Evolutionary conservation across 2,329 filamentous ascomycete species (phyloP), one percentile per base, ranked within the genome.

Genomic region (Xylariaceae sp.): DNA sequence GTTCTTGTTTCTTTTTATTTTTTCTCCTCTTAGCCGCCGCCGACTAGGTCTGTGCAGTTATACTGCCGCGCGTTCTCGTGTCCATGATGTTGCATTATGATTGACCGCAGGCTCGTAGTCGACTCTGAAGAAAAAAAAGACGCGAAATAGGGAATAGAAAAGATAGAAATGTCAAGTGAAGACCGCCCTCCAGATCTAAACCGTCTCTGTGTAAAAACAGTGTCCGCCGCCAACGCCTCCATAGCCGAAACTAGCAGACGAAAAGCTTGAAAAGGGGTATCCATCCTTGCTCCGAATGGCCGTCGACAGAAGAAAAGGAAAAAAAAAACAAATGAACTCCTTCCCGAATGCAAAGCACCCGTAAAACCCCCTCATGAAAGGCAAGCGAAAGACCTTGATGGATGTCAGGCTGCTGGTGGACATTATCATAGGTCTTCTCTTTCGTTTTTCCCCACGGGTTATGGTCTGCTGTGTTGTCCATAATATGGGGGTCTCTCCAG

Each of bases 181-280:
- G 23, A 5, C 23, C 23, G 23, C 23, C 23, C 23, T 30, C 23
- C 23, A 35, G 18, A 35, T 55, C 52, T 54, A 52, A 47, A 51
- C 51, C 53, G 23, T 30, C 23, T 57, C 51, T 52, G 47, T 57
- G 23, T 30, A 30, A 30, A 30, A 30, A 30, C 23, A 30, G 23
- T 30, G 23, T 30, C 37, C 13, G 11, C 53, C 56, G 15, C 55
- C 13, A 30, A 30, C 23, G 23, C 23, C 23, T 30, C 37, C 37
- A 13, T 9, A 13, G 37, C 8, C 37, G 37, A 15, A 50, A 42
- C 39, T 47, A 30, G 11, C 42, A 23, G 23, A 17, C 13, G 49
- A 59, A 39, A 56, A 57, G 37, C 44, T 15, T 37, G 42, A 56
- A 59, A 60, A 55, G 15, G 61, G 61, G 61, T 63, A 63, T 63